Base-by-base conservation (phyloP, 2,329 filamentous ascomycete genomes). In the Pestalotiopsis sp. region DNA sequence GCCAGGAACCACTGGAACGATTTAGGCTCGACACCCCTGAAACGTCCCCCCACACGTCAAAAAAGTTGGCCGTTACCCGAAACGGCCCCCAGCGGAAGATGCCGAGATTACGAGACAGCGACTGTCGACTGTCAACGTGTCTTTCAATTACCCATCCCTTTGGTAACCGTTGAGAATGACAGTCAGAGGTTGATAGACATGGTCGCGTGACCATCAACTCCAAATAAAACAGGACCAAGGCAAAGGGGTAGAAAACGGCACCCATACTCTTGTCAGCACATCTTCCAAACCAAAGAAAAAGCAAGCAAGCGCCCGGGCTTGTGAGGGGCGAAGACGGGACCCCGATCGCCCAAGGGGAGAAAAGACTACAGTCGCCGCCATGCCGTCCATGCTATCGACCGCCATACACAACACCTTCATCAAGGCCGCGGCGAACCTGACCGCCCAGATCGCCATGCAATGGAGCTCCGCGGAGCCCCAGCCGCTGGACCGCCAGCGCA, bases 401-500 rank as follows among this genome's bases (percentile, higher is more conserved):
- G 68, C 68, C 39, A 40, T 68, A 22, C 68, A 70, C 24, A 67
- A 66, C 65, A 67, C 67, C 10, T 67, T 66, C 60, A 66, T 70
- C 39, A 70, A 70, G 52, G 67, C 57, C 20, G 68, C 61, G 2
- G 68, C 68, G 3, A 70, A 70, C 30, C 39, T 70, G n/a, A 70
- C 68, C 6, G 67, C 68, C 17, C 68, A 70, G 52, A 55, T 70
- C 24, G 67, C 68, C 10, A 56, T 68, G 20, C 40, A 66, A n/a
- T 69, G 69, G 69, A 59, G 62, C 38, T 30, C 67, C 3, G 59
- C 24, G 9, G 62, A 58, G 1, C 67, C 61, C 30, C 60, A 57
- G 48, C 61, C 68, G 22, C 65, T 78, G 68, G 78, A 80, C 71
- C 66, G 66, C 65, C 78, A 78, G 70, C 78, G 79, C 69, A 74